These are phyloP conservation scores for Simmondsia chinensis DNA, from an alignment of 148 eudicot genomes.

Conservation along the genomic window DNA sequence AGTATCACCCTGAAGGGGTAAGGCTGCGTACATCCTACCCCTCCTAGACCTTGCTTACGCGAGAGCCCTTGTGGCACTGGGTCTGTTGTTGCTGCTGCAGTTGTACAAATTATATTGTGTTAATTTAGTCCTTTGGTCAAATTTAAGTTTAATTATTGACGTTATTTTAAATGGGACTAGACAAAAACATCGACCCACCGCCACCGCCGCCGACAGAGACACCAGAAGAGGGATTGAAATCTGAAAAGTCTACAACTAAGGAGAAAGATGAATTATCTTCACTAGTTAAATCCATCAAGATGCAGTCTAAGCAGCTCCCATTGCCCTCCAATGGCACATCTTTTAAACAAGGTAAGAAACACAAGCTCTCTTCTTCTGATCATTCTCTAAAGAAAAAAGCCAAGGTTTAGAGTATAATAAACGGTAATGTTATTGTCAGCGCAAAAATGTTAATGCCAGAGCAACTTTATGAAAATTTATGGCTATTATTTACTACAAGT, in stretches of 20 bases:
- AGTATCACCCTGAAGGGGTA: too few species aligned
- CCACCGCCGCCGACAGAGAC: conserved; percentile 3
- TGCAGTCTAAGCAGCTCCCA: conserved; percentile 59
- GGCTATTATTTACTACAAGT: too few species aligned
- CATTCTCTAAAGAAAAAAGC: conserved; percentile 12
- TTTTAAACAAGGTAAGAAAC: conserved; percentile 17
- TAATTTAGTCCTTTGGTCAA: too few species aligned
- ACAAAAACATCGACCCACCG: conserved; percentile 22
- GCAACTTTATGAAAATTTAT: too few species aligned
- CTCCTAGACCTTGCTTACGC: too few species aligned
- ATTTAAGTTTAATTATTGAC: too few species aligned
- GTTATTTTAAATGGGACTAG: too few species aligned
- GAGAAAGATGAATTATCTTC: conserved; percentile 62
- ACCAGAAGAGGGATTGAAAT: conserved; percentile 4
- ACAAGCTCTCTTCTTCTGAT: conserved; percentile 10
- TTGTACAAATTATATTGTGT: conserved; percentile 61
- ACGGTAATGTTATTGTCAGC: too few species aligned
- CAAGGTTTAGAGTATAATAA: conserved; percentile 1
- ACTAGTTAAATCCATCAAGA: conserved; percentile 61
- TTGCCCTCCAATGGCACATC: conserved; percentile 20
- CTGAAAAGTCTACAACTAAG: conserved; percentile 13
- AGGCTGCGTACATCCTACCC: too few species aligned
- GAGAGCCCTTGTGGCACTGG: too few species aligned
- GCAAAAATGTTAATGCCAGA: too few species aligned
- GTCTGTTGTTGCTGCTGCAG: too few species aligned